Evolutionary conservation across 768 basidiomycete species (phyloP).

Genomic region (Rubroboletus satanas): DNA sequence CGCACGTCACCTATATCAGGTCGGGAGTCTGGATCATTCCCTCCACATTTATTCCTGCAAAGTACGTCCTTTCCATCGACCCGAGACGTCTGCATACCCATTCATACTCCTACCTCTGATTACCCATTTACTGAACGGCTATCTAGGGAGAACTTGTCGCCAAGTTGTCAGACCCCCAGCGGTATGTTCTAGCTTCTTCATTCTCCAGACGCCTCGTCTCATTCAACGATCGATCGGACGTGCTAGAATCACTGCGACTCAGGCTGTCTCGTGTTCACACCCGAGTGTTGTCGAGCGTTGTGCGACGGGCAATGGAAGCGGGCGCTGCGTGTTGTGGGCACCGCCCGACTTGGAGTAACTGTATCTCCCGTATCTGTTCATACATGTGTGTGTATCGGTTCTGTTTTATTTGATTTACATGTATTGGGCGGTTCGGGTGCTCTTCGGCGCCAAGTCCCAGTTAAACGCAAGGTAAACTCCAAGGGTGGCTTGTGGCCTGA

Average conservation of each 20-base stretch:
- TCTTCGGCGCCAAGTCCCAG: not conserved
- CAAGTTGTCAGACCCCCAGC: slow-evolving; percentile 51
- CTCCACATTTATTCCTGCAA: slow-evolving; percentile 72
- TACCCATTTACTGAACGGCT: not conserved
- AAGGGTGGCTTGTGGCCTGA: no score
- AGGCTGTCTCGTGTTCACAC: slow-evolving; percentile 89
- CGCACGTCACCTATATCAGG: slow-evolving; percentile 33
- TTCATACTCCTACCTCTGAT: not conserved
- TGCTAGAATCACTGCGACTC: slow-evolving; percentile 70
- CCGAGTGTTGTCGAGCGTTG: slow-evolving; percentile 70
- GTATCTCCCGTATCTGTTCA: not conserved
- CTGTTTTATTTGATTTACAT: not conserved
- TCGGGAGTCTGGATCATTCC: slow-evolving; percentile 77
- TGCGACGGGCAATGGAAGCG: slow-evolving; percentile 75
- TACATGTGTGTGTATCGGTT: not conserved
- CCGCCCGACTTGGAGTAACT: slow-evolving; percentile 29
- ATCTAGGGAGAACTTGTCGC: slow-evolving; percentile 66
- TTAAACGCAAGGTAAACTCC: no score
- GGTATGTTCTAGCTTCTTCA: slow-evolving; percentile 37
- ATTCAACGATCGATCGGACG: not conserved
- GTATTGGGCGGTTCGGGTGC: not conserved
- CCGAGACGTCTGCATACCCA: not conserved
- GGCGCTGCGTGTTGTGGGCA: slow-evolving; percentile 80
- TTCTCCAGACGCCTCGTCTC: not conserved
- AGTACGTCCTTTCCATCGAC: slow-evolving; percentile 32